A percentile compares a stretch with the other conserved stretches of the same genome.
These are phyloP conservation scores for Phytophthora tubulina DNA, from an alignment of 352 stramenopile species.

Conservation along the genomic window DNA sequence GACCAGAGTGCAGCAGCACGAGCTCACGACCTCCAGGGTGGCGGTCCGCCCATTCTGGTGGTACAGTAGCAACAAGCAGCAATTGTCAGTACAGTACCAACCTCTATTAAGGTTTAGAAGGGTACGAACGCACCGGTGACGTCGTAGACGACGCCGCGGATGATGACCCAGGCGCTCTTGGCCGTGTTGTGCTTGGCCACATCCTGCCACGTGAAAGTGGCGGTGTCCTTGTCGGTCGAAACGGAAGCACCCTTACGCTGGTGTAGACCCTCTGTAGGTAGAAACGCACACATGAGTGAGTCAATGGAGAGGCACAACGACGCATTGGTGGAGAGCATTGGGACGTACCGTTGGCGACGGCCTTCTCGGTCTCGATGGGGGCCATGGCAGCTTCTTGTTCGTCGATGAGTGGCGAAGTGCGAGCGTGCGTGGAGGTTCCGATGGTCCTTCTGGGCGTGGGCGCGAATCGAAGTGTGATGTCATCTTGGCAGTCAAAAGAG, in stretches of 20 bases:
- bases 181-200: constrained; percentile 96
- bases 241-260: constrained; percentile 59
- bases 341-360: constrained; percentile 36
- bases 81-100: constrained; percentile 2
- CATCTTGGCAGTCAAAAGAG: constrained; percentile 21
- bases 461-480: constrained; percentile 53
- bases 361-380: constrained; percentile 45
- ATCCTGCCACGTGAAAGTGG: constrained; percentile 94
- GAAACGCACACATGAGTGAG: not conserved
- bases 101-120: not conserved
- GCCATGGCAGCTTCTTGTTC: constrained; percentile 38
- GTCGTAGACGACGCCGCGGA: constrained; percentile 94
- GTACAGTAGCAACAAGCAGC: constrained; percentile 20
- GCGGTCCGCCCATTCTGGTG: constrained; percentile 76
- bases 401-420: constrained; percentile 10
- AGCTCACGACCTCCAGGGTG: constrained; percentile 88
- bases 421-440: constrained; percentile 26
- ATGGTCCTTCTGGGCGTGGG: constrained; percentile 34
- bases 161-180: constrained; percentile 97
- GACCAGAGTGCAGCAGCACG: constrained; percentile 80
- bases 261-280: constrained; percentile 52
- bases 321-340: not conserved
- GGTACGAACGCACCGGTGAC: constrained; percentile 75
- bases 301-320: not conserved
- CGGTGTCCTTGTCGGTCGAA: constrained; percentile 29